Conservation (phyloP, 257 asterid genomes). For the Solanum neorickii region DNA sequence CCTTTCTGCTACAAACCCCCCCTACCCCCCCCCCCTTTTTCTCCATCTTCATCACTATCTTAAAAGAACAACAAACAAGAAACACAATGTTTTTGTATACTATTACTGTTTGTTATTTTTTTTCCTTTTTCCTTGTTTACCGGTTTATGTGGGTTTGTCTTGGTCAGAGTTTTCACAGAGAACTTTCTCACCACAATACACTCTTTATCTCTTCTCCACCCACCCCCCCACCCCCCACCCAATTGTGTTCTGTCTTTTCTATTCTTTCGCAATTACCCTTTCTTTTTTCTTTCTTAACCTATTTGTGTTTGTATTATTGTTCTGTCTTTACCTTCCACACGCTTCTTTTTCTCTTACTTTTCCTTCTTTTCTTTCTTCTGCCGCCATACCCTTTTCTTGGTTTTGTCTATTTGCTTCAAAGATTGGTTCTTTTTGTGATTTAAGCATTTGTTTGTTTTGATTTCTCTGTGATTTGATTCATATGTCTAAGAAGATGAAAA, state of each 20-base stretch:
- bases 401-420: slow-evolving; percentile 18
- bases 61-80: slow-evolving; percentile 4
- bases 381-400: slow-evolving; percentile 9
- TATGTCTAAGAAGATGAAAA: slow-evolving; percentile 56
- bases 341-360: background rate
- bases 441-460: background rate
- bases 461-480: slow-evolving; percentile 27
- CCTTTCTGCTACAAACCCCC: slow-evolving; percentile 56
- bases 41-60: slow-evolving; percentile 43
- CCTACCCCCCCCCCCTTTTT: background rate
- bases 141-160: slow-evolving; percentile 59
- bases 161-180: slow-evolving; percentile 74
- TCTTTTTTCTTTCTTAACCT: slow-evolving; percentile 1
- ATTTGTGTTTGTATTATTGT: slow-evolving; percentile 1
- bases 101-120: background rate
- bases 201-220: slow-evolving; percentile 3
- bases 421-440: slow-evolving; percentile 6
- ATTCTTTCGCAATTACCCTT: slow-evolving; percentile 14
- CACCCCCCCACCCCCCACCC: background rate
- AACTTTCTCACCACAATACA: slow-evolving; percentile 36
- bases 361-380: slow-evolving; percentile 11
- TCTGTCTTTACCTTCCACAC: background rate
- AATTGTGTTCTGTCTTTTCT: slow-evolving; percentile 1
- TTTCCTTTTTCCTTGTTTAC: background rate
- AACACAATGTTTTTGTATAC: slow-evolving; percentile 2